Evolutionary conservation across 192 early-diverging fungal species (phyloP).

Genomic region (Coemansia pectinata): DNA sequence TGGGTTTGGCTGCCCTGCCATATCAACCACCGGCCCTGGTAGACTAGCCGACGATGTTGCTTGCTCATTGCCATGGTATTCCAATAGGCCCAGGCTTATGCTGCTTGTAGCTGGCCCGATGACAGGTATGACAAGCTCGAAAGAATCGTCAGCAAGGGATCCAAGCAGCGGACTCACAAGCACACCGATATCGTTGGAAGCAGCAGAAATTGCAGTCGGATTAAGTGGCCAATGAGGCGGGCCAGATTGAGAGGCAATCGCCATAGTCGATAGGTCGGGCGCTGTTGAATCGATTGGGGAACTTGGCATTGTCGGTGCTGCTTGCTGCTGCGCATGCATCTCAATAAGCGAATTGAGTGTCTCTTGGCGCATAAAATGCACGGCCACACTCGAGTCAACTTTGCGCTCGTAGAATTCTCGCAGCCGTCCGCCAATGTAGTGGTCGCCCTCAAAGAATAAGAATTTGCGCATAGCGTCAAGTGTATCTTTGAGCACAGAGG

Average conservation of each 20-base stretch:
- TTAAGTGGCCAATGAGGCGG: neutral
- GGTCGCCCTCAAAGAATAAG: neutral
- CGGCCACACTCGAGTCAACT: neutral
- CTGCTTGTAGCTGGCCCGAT: too few relatives aligned
- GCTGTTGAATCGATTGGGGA: neutral
- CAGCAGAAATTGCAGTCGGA: neutral
- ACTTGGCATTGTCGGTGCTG: neutral
- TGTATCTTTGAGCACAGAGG: neutral
- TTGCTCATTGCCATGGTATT: too few relatives aligned
- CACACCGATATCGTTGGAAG: neutral
- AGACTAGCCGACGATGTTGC: too few relatives aligned
- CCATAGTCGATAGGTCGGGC: neutral
- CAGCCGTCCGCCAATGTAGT: neutral
- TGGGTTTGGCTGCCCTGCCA: too few relatives aligned
- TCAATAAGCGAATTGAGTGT: neutral
- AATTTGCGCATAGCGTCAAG: neutral
- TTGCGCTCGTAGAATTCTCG: neutral
- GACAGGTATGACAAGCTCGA: too few relatives aligned
- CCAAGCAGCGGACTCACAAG: too few relatives aligned
- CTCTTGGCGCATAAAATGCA: neutral
- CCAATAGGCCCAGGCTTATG: too few relatives aligned
- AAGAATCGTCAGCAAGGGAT: too few relatives aligned
- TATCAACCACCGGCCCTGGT: too few relatives aligned
- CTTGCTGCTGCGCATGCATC: neutral
- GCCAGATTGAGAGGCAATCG: neutral